Evolutionary conservation across 495 filamentous ascomycete genomes (phyloP), one percentile per base, ranked within the genome.

Genomic region (Penicillium desertorum): DNA sequence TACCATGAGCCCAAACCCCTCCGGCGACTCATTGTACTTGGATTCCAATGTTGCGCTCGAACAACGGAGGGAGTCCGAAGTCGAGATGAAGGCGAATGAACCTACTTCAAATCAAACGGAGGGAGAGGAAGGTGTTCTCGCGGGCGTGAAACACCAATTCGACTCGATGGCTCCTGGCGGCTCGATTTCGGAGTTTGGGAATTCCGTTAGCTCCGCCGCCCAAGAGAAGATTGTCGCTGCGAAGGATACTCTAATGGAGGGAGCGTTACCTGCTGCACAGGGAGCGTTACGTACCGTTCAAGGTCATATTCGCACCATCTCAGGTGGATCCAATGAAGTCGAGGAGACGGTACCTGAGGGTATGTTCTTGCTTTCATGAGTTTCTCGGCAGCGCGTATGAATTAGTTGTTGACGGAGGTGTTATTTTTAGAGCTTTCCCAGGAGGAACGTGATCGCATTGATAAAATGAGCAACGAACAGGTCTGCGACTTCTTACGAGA

Each of bases 181-280:
- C 8, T 59, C 59, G 1, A 30, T 57, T 8, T 30, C 62, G 1
- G 49, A 57, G 12, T 37, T 60, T 25, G 51, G 55, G 5, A 54
- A 25, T 22, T 50, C 58, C 5, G n/a, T 60, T 4, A 30, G 53
- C 8, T 16, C 53, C 12, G 25, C 45, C 11, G 57, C 46, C 4
- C 25, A 54, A 4, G 58, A 58, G 25, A 58, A 43, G 20, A 19
- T 47, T 6, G 34, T 14, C 5, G 29, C 2, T 5, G 27, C 51
- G 3, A 64, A 64, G 42, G 59, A 56, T 23, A 41, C 36, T 6
- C 19, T 64, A n/a, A 20, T 54, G 25, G 54, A 63, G 0, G 29
- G 45, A 6, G 53, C 56, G 0, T 20, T 51, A 0, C 56, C 62
- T 5, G 49, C 34, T 9, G 59, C 59, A 2, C 45, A 48, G 2